Percentiles rank a stretch among this genome's conserved stretches.
These are phyloP conservation scores for Pichia pseudocactophila DNA, from an alignment of 805 yeast genomes.

Conservation along the genomic window DNA sequence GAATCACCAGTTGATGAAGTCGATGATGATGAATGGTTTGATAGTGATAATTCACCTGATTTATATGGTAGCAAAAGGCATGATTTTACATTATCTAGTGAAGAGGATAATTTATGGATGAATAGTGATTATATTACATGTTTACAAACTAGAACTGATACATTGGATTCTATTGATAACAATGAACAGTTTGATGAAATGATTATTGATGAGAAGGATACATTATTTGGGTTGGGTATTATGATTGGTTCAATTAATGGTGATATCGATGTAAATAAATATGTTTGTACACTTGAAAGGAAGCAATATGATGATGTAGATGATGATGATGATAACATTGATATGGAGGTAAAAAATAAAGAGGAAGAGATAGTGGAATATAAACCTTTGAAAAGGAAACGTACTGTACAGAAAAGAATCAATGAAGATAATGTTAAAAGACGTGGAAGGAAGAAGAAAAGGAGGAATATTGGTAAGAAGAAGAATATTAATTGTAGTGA, in stretches of 20 bases:
- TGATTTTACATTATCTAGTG: neutral
- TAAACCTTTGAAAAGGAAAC: neutral
- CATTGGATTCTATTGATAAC: neutral
- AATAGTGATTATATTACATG: neutral
- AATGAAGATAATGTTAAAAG: neutral
- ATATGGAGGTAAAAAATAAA: neutral
- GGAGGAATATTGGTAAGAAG: neutral
- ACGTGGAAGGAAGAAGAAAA: neutral
- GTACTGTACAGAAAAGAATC: neutral
- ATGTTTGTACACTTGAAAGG: conserved; percentile 5
- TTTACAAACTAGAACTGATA: neutral
- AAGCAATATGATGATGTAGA: neutral
- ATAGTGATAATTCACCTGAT: neutral
- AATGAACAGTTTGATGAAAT: neutral
- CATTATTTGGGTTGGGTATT: conserved; percentile 1
- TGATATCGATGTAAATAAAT: conserved; percentile 1
- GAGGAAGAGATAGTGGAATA: neutral
- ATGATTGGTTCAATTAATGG: neutral
- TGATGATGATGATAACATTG: neutral
- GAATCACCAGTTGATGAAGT: neutral
- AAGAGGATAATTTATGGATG: neutral
- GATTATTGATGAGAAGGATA: neutral
- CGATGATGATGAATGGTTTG: neutral
- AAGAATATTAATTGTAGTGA: neutral
- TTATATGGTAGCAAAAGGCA: neutral